Conservation (phyloP, 2,329 filamentous ascomycete genomes). For the Chalara sp. region DNA sequence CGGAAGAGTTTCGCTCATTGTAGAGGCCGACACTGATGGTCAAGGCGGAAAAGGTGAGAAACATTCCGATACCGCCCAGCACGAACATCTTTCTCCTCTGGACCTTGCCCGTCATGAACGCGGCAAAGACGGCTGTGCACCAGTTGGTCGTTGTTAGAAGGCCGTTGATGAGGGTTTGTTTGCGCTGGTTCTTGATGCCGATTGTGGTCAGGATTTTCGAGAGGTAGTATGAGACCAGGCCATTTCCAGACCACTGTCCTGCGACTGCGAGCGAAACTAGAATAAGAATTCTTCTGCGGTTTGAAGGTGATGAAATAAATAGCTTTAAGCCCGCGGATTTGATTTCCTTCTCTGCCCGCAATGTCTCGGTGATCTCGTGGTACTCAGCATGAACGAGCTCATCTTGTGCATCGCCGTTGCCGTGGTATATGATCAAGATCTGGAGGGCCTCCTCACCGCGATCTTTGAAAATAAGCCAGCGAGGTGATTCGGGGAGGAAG, state of each 20-base stretch:
- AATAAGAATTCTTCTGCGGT: too few species aligned
- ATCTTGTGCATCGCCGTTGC: constrained; percentile 41
- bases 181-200: not conserved
- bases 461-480: constrained; percentile 50
- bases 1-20: too few species aligned
- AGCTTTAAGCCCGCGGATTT: too few species aligned
- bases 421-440: constrained; percentile 47
- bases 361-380: constrained; percentile 10
- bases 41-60: too few species aligned
- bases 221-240: constrained; percentile 16
- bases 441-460: constrained; percentile 43
- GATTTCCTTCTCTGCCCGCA: constrained; percentile 5
- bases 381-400: constrained; percentile 40
- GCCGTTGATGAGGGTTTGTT: too few species aligned
- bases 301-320: too few species aligned
- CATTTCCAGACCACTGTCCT: constrained; percentile 17
- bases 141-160: too few species aligned
- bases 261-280: not conserved
- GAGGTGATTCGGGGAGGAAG: constrained; percentile 51
- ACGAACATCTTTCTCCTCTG: too few species aligned
- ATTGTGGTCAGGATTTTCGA: not conserved
- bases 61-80: too few species aligned
- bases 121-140: too few species aligned
- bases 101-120: too few species aligned
- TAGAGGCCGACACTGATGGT: too few species aligned